Base-by-base conservation (phyloP, 2,329 filamentous ascomycete genomes). In the Arachnomyces sp. region DNA sequence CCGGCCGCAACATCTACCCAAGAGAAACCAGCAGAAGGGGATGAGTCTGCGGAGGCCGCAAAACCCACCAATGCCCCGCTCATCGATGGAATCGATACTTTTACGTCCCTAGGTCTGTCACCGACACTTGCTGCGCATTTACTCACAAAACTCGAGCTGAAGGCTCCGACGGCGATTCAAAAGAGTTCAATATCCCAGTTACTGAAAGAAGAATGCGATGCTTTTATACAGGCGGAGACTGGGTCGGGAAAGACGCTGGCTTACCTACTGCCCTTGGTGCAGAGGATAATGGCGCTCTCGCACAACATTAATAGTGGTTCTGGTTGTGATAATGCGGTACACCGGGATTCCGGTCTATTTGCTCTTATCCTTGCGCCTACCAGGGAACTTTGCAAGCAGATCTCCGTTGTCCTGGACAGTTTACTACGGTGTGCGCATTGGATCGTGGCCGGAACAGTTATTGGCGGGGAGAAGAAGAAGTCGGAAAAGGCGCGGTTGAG, bases 171-270 rank as follows among this genome's bases (percentile, higher is more conserved):
- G 0, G 87, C 86, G 0, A 95, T 98, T 57, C 92, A 98, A 65
- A 89, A 89, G 53, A 86, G 86, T 46, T 84, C 90, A 1, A 82
- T 98, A 30, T 75, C 84, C 31, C 82, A 92, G 52, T 67, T 98
- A 45, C 65, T 94, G 33, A 80, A 80, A 31, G 82, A 84, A 39
- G 84, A 94, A 52, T 81, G 78, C 34, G 92, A 98, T 68, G 89
- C 89, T 2, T 98, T 98, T 54, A 83, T 98, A 28, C 92, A 96
- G 61, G 93, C 92, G 2, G 84, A 98, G 66, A 98, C 92, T 0
- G 92, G 92, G 51, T 98, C 92, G 0, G 92, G 92, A 66, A 98
- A 98, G 68, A 98, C 92, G 0, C 68, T 98, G 44, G 86, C 92
- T n/a, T 98, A 98, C 60, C 73, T 98, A 3, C 68, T 98, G 5